Evolutionary conservation across 495 filamentous ascomycete genomes (phyloP), one percentile per base, ranked within the genome.

Genomic region (Aspergillus heteromorphus): DNA sequence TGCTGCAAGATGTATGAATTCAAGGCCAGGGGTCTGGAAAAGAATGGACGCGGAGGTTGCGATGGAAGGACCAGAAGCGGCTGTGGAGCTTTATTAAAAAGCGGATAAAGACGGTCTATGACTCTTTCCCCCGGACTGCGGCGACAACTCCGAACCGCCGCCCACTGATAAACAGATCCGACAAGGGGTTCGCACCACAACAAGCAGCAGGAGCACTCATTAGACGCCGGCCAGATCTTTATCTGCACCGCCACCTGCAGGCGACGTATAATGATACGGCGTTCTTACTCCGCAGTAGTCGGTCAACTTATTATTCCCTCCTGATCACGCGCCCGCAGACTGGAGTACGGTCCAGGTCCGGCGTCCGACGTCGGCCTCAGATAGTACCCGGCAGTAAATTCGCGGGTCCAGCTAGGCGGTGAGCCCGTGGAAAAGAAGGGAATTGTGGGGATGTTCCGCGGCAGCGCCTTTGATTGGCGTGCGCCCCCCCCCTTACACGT

Each of bases 131-230:
- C 45, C 71, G 69, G 67, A 71, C 63, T 57, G 45, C 53, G 47
- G 55, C 17, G 40, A 59, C 57, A 70, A 72, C 67, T 73, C 71
- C 69, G 58, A 27, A 54, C 16, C n/a, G n/a, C n/a, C n/a, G n/a
- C 23, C 31, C 49, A 38, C 27, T 14, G 54, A 56, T 51, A 50
- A 31, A 40, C 25, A 40, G 23, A 27, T 16, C 19, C 25, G 45
- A 34, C n/a, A 10, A 23, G 9, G 21, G 8, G 13, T n/a, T 34
- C 20, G 9, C n/a, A n/a, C n/a, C n/a, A n/a, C n/a, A n/a, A n/a
- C n/a, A n/a, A n/a, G n/a, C n/a, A n/a, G n/a, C n/a, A n/a, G n/a
- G n/a, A n/a, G n/a, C n/a, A n/a, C n/a, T n/a, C n/a, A n/a, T n/a
- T n/a, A n/a, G n/a, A n/a, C n/a, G n/a, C n/a, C n/a, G n/a, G n/a